phyloP scores from a whole-genome alignment of 2,329 filamentous ascomycete genomes.

The Xylaria sp. region DNA sequence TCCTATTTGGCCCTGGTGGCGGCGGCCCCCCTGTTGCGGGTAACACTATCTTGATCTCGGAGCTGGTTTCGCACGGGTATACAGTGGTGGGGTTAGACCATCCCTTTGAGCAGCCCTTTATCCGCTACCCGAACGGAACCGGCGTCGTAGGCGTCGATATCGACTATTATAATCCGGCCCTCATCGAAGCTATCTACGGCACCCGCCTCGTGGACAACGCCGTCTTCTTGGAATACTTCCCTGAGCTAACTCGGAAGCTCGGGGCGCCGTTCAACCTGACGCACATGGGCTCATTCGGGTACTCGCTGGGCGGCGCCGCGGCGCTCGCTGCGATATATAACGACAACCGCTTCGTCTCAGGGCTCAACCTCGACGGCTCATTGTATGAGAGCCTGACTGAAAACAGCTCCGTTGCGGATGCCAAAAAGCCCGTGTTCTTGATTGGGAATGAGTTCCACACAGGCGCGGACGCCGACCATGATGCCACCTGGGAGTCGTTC shows the following conservation, averaged over 20 bases:
- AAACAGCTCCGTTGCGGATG: constrained; percentile 23
- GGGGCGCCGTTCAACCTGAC: constrained; percentile 27
- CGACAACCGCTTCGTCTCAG: constrained; percentile 27
- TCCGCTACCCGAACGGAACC: constrained; percentile 43
- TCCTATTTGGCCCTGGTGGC: constrained; percentile 35
- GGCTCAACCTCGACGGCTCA: constrained; percentile 42
- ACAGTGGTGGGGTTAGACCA: constrained; percentile 39
- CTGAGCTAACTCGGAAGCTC: constrained; percentile 10
- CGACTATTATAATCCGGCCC: not conserved
- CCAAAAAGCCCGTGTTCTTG: constrained; percentile 16
- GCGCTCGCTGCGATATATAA: constrained; percentile 22
- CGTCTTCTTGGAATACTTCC: constrained; percentile 17
- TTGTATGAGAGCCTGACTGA: constrained; percentile 17
- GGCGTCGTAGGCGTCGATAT: constrained; percentile 36
- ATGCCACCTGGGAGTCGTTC: constrained; percentile 39
- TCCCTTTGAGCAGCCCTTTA: constrained; percentile 44
- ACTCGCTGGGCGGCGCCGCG: constrained; percentile 42
- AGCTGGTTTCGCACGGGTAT: constrained; percentile 39
- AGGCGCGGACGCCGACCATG: not conserved
- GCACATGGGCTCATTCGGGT: constrained; percentile 32
- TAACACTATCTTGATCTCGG: constrained; percentile 34
- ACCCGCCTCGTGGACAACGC: constrained; percentile 15
- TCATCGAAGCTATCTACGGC: constrained; percentile 19
- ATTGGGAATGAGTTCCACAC: constrained; percentile 21
- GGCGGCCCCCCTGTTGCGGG: constrained; percentile 25